Evolutionary conservation across 176 grass and related monocot species (phyloP), one percentile per base, ranked within the genome.

Genomic region (Olyra latifolia): DNA sequence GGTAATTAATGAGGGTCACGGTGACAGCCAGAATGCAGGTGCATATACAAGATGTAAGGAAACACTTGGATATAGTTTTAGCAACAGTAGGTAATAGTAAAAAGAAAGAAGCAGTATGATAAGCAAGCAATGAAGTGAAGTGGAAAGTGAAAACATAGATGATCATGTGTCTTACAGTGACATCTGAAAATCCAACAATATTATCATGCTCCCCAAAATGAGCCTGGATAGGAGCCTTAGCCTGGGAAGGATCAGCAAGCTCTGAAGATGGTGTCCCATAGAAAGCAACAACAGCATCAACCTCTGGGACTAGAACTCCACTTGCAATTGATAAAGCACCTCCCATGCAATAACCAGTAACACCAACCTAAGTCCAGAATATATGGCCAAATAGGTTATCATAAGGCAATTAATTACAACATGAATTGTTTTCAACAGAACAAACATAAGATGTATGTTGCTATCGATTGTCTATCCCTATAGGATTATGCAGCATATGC

Each of bases 271-370:
- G 90, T 19, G 87, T 80, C n/a, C 96, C 92, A 44, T 98, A 98
- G 80, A 98, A 98, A 74, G 90, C 92, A 75, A 93, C 96, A 75
- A 89, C 92, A 82, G 86, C 96, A 93, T 98, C 96, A 78, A 89
- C 90, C 78, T 95, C 86, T 77, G 90, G 96, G 79, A 95, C 79
- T 86, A 95, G 72, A 83, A 93, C 92, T 86, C 74, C 92, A 84
- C 86, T 95, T 85, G 96, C 92, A 83, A 98, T 91, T 19, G 96
- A 86, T 64, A 98, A 79, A 65, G 96, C 96, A 29, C 96, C 96
- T 63, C 92, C 92, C 92, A 98, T 89, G 82, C 92, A 95, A 79
- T 88, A 98, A 53, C 96, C 92, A 74, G 90, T 95, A 19, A 98
- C 96, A 93, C 96, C 92, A 87, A 91, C 92, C 96, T 98, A 58